Evolutionary conservation across 164 flowering plant genomes (phyloP).

Genomic region (Vitis rupestris): DNA sequence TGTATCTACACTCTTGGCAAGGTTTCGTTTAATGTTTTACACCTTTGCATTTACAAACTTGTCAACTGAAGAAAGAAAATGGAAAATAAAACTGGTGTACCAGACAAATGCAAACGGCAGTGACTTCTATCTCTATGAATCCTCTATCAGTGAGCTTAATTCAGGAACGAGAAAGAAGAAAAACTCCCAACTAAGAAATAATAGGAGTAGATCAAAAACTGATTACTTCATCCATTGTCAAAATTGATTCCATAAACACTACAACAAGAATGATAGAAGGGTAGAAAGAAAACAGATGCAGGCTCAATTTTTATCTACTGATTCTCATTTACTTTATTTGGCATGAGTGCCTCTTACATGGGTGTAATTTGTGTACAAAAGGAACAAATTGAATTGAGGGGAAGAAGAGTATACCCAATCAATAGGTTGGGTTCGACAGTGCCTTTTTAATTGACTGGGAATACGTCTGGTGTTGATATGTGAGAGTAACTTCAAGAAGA

Average conservation of each 20-base stretch:
- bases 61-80: too few relatives aligned
- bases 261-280: neutral
- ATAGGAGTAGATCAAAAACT: neutral
- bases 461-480: slow-evolving; percentile 13
- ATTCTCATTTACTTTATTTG: neutral
- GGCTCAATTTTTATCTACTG: neutral
- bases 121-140: too few relatives aligned
- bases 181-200: neutral
- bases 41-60: too few relatives aligned
- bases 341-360: neutral
- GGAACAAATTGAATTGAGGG: neutral
- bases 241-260: slow-evolving; percentile 8
- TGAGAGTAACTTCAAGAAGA: slow-evolving; percentile 13
- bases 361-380: neutral
- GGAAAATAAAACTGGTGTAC: too few relatives aligned
- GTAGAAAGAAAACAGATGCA: neutral
- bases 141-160: too few relatives aligned
- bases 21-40: too few relatives aligned
- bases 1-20: too few relatives aligned
- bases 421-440: slow-evolving; percentile 7
- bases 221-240: slow-evolving; percentile 6
- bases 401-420: neutral
- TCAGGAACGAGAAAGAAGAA: neutral
- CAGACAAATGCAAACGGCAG: too few relatives aligned
- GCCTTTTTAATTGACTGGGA: slow-evolving; percentile 13